phyloP scores from a whole-genome alignment of 352 stramenopile species.

The Pythium brachiatum region DNA sequence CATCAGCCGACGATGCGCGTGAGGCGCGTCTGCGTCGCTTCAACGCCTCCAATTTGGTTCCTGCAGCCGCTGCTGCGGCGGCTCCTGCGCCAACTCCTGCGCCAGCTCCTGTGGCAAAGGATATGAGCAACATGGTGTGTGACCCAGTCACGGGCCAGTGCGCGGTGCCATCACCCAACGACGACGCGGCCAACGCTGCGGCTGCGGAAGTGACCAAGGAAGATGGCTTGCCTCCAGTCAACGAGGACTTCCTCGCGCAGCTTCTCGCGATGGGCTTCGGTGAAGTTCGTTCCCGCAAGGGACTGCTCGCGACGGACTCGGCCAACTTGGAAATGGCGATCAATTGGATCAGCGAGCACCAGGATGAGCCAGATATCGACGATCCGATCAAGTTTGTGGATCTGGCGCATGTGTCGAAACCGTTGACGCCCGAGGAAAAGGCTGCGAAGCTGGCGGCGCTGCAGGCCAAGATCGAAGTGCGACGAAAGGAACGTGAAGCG shows the following conservation, averaged over 20 bases:
- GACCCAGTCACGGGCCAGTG: conserved; percentile 64
- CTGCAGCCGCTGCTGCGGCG: conserved; percentile 19
- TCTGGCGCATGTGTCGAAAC: conserved; percentile 43
- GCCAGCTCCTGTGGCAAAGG: conserved; percentile 29
- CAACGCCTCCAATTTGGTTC: conserved; percentile 60
- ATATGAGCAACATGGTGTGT: conserved; percentile 56
- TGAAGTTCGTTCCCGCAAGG: conserved; percentile 77
- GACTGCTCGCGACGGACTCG: conserved; percentile 76
- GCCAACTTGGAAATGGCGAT: conserved; percentile 74
- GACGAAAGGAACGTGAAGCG: conserved; percentile 74
- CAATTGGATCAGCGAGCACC: conserved; percentile 87
- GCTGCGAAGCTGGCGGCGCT: conserved; percentile 81
- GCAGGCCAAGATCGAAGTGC: conserved; percentile 74
- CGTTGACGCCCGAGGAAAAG: conserved; percentile 88
- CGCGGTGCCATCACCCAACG: conserved; percentile 25
- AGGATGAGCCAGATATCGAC: conserved; percentile 89
- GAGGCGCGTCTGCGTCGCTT: conserved; percentile 80
- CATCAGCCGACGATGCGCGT: conserved; percentile 54
- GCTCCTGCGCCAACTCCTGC: conserved; percentile 18
- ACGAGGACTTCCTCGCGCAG: conserved; percentile 62
- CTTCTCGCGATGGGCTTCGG: conserved; percentile 86
- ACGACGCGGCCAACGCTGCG: conserved; percentile 15
- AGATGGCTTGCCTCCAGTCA: conserved; percentile 51
- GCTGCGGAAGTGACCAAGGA: conserved; percentile 24
- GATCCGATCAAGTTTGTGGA: conserved; percentile 87